These are phyloP conservation scores for Mariannaea sp. DNA, from an alignment of 2,329 filamentous ascomycete species.

Conservation along the genomic window DNA sequence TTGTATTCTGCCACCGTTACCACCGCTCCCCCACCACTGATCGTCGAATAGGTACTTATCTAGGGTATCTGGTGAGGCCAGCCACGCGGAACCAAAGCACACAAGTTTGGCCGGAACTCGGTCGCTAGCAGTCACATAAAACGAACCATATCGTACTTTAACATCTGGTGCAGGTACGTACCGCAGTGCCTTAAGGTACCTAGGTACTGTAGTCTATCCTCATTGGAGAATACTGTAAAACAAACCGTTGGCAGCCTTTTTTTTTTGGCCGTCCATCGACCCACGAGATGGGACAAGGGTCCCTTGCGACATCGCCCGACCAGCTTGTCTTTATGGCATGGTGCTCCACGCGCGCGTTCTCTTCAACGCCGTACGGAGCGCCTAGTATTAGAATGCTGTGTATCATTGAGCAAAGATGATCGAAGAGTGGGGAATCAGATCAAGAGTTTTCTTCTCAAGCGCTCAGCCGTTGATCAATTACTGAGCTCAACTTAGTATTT, in stretches of 20 bases:
- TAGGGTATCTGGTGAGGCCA: slow-evolving; percentile 6
- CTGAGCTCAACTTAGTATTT: neutral
- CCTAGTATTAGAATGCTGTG: too few relatives aligned
- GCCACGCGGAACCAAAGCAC: neutral
- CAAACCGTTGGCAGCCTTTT: slow-evolving; percentile 5
- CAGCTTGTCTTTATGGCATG: slow-evolving; percentile 21
- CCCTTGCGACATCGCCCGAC: slow-evolving; percentile 23
- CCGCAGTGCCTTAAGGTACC: too few relatives aligned
- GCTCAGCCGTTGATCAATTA: slow-evolving; percentile 14
- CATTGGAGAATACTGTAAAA: neutral
- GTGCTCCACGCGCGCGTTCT: slow-evolving; percentile 11
- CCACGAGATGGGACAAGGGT: slow-evolving; percentile 15
- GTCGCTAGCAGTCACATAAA: slow-evolving; percentile 16
- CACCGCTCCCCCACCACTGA: slow-evolving; percentile 25
- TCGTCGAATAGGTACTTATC: slow-evolving; percentile 9
- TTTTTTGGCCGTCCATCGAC: slow-evolving; percentile 6
- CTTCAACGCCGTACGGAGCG: too few relatives aligned
- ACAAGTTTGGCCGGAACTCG: slow-evolving; percentile 16
- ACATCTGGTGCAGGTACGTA: too few relatives aligned
- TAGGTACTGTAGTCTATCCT: too few relatives aligned
- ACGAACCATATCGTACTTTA: slow-evolving; percentile 12
- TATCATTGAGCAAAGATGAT: slow-evolving; percentile 18
- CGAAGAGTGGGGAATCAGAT: slow-evolving; percentile 1
- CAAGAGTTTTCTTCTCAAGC: slow-evolving; percentile 20
- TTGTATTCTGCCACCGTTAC: slow-evolving; percentile 30